Conservation (phyloP, 169 alveolate species). For the Eimeria acervulina region DNA sequence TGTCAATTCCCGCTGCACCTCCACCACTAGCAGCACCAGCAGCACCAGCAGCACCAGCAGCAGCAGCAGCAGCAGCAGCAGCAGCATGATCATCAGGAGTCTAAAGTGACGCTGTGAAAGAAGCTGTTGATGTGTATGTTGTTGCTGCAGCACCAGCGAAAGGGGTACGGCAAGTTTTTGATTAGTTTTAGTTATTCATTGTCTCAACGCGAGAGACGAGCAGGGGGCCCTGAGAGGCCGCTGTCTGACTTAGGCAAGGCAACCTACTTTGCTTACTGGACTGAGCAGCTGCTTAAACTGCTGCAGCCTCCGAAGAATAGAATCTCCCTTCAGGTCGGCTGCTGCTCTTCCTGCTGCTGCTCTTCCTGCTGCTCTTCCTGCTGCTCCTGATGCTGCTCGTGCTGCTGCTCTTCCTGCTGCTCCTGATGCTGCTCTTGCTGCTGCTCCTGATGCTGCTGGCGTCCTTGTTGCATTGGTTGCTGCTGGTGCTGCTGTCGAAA, state of each 20-base stretch:
- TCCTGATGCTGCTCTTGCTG: background rate
- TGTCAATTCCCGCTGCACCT: no score
- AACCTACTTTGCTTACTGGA: slow-evolving; percentile 98
- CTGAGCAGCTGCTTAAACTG: slow-evolving; percentile 91
- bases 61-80: no score
- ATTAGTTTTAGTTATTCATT: slow-evolving; percentile 95
- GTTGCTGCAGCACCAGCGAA: slow-evolving; percentile 92
- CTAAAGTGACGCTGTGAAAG: no score
- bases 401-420: background rate
- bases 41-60: no score
- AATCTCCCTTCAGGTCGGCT: slow-evolving; percentile 86
- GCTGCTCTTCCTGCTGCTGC: background rate
- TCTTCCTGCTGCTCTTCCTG: background rate
- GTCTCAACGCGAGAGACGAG: slow-evolving; percentile 95
- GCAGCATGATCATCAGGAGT: no score
- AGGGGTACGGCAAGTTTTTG: slow-evolving; percentile 95
- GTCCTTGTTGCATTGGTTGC: background rate
- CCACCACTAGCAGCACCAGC: no score
- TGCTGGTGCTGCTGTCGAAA: background rate
- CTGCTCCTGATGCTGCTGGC: background rate
- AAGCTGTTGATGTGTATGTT: background rate
- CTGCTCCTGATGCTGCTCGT: background rate
- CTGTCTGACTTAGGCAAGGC: slow-evolving; percentile 98
- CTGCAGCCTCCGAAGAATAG: slow-evolving; percentile 84
- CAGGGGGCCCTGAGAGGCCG: slow-evolving; percentile 99